These are phyloP conservation scores for Camellia granthamiana DNA, from an alignment of 148 eudicot genomes.

Conservation along the genomic window DNA sequence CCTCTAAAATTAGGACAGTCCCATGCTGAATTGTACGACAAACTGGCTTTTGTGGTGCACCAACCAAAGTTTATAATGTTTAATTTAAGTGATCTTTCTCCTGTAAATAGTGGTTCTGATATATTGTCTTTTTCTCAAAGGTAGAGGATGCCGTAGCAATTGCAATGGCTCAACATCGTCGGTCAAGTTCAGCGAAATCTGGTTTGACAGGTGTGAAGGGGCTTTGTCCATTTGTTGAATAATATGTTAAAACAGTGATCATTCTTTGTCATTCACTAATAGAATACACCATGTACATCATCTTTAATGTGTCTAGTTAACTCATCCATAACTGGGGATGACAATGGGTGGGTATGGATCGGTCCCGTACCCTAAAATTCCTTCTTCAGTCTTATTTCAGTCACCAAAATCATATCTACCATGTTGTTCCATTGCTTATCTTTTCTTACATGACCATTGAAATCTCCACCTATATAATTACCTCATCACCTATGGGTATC, in stretches of 20 bases:
- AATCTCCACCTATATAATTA: too few species aligned
- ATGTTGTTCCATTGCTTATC: too few species aligned
- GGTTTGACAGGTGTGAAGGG: slow-evolving; percentile 36
- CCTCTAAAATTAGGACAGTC: background rate
- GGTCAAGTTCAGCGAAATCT: slow-evolving; percentile 42
- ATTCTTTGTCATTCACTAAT: too few species aligned
- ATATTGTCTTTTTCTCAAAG: slow-evolving; percentile 36
- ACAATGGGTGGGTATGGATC: too few species aligned
- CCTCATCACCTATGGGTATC: too few species aligned
- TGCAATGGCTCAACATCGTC: slow-evolving; percentile 71
- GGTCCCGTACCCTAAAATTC: too few species aligned
- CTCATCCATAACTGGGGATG: too few species aligned
- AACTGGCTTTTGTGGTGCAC: slow-evolving; percentile 3
- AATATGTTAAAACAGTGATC: background rate
- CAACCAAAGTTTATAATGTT: background rate
- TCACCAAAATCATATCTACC: too few species aligned
- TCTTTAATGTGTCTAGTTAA: too few species aligned
- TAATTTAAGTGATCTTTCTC: background rate
- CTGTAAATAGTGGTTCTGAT: background rate
- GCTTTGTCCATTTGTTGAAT: slow-evolving; percentile 11
- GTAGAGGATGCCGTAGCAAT: slow-evolving; percentile 78
- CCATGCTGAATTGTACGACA: background rate
- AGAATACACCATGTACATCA: too few species aligned
- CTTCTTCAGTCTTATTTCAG: too few species aligned
- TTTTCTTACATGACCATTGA: too few species aligned